Base-by-base conservation (phyloP, 2,329 filamentous ascomycete species). In the Epichloe sylvatica region DNA sequence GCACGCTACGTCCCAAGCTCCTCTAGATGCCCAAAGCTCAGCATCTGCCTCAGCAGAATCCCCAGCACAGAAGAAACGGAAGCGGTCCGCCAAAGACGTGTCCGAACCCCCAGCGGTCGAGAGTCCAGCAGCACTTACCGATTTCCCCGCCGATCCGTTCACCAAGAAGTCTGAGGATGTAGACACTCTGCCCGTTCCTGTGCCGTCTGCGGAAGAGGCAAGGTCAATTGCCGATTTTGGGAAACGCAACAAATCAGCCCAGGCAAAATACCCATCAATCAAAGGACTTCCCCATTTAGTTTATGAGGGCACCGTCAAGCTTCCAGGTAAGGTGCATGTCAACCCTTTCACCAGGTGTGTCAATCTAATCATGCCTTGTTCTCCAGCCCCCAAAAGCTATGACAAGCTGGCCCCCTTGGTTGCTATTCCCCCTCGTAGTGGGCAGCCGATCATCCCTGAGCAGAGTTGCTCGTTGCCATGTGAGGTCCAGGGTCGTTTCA, bases 401-500 rank as follows among this genome's bases (percentile, higher is more conserved):
- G 70, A 72, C 43, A 71, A 71, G 52, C 59, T 72, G 36, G 61
- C 67, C 1, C 1, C 70, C 5, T 57, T 71, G 25, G 66, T 72
- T 15, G 68, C 70, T 6, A 52, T 69, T 19, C 67, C 70, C 7
- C 58, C 69, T 13, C 63, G 62, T 39, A 70, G 62, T 21, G 64
- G 67, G 8, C 67, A 64, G 39, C 55, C 61, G 3, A 63, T 71
- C 47, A 59, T 71, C 2, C 65, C 68, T 1, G 67, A 69, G 35
- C 50, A 70, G 33, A 65, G 64, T 4, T 66, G 65, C 44, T 58
- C 57, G 11, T 59, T 72, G 13, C 68, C 70, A 3, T 71, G 68
- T 42, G 70, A 72, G 53, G 65, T 72, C 4, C 70, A 72, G 47
- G 70, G 70, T 9, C 60, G 56, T 12, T 72, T 72, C 49, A 66